Base-by-base conservation (phyloP, 2,329 filamentous ascomycete genomes). In the Dothiorella sarmentorum region DNA sequence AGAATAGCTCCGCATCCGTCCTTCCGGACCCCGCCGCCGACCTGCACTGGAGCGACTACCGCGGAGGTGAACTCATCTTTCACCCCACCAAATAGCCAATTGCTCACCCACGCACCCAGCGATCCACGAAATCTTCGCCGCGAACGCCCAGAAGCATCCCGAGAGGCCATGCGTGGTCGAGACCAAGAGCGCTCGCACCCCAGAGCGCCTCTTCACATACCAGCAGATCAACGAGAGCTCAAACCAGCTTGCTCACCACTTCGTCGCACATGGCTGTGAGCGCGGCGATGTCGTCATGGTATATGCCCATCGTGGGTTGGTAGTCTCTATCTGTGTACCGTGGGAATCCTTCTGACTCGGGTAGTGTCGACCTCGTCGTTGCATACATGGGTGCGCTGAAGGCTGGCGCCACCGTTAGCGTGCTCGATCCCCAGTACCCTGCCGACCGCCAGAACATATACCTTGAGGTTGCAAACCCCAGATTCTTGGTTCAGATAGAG, bases 271-370 rank as follows among this genome's bases (percentile, higher is more conserved):
- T 66, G 91, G 92, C 60, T 80, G 91, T 63, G 80, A 85, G 60
- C 80, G 85, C 64, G 91, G 91, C 7, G 91, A 97, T 69, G 91
- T 96, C 2, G 91, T 96, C 67, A 96, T 96, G 90, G 89, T 94
- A 63, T 97, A 86, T 69, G 90, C 90, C 58, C 84, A 96, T 74
- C 85, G 92, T 60, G 85, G 85, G 57, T 59, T 10, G 40, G 57
- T 40, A 29, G 38, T 20, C n/a, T 24, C 31, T 18, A 35, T 15
- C 5, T 22, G 11, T 33, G 29, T n/a, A 40, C 11, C 35, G 33
- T 29, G 5, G 20, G 15, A n/a, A 35, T 20, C 6, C 26, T 37
- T 57, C 55, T 57, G 31, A 59, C 43, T 7, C 53, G 33, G 18
- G 35, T 26, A 61, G 55, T 59, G 91, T 96, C 31, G 90, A 90